These are phyloP conservation scores for Inosperma sp. DNA, from an alignment of 768 basidiomycete species.

Conservation along the genomic window DNA sequence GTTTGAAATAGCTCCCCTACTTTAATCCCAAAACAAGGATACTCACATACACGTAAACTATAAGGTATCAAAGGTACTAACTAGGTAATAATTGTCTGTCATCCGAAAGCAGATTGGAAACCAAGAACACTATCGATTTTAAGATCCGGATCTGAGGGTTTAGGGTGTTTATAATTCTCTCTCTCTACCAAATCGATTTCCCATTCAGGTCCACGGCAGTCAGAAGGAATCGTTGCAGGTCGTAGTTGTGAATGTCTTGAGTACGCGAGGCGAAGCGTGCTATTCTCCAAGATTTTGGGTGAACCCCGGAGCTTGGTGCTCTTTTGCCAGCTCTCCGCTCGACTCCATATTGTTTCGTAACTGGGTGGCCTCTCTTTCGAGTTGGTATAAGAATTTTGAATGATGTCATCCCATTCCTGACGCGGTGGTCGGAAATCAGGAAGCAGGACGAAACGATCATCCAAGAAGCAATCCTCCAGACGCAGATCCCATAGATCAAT, in stretches of 20 bases:
- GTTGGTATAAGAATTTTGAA: background rate
- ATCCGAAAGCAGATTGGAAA: slow-evolving; percentile 7
- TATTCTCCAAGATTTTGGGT: background rate
- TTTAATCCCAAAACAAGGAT: no score
- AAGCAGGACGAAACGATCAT: slow-evolving; percentile 23
- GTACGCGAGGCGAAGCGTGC: background rate
- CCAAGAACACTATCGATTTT: background rate
- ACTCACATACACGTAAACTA: no score
- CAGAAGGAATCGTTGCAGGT: background rate
- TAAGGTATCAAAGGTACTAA: no score
- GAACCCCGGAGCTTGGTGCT: no score
- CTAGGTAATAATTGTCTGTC: background rate
- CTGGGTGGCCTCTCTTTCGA: background rate
- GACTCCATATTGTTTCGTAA: slow-evolving; percentile 1
- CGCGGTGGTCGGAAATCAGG: slow-evolving; percentile 20
- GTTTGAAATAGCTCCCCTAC: no score
- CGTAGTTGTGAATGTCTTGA: background rate
- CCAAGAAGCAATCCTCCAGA: slow-evolving; percentile 14
- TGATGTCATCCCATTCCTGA: slow-evolving; percentile 22
- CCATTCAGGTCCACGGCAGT: slow-evolving; percentile 4
- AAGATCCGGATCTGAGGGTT: slow-evolving; percentile 8
- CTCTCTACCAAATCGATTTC: slow-evolving; percentile 9
- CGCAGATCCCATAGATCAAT: slow-evolving; percentile 14
- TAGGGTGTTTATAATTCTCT: slow-evolving; percentile 6
- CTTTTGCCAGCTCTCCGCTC: slow-evolving; percentile 7